Base-by-base conservation (phyloP, 805 yeast genomes). In the Grigorovia jiainica region DNA sequence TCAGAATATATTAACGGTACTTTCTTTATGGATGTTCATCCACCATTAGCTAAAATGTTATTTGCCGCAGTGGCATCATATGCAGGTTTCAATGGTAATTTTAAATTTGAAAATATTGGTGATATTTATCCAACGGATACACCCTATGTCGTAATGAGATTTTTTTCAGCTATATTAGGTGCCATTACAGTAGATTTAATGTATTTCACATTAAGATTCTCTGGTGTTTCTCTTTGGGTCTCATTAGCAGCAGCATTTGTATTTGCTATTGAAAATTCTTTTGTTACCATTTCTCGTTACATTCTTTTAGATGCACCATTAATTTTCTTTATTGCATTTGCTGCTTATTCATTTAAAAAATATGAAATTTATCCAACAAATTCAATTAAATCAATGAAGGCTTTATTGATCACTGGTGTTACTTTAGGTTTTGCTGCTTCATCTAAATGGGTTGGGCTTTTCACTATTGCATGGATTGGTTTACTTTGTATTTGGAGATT, bases 361-460 rank as follows among this genome's bases (percentile, higher is more conserved):
- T 75, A 78, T 56, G 85, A 82, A 63, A 61, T 75, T 43, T 78
- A 73, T 52, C 67, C 68, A 40, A 82, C 95, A n/a, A 74, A 76
- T 53, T 51, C 82, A 15, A 55, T 58, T 34, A 63, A 57, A 18
- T 79, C 89, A 76, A 76, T 60, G 56, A 78, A 72, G 54, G 63
- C 78, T n/a, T 62, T 84, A 50, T 21, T 77, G 23, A 70, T 79
- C n/a, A 71, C 85, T 34, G 84, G 83, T 50, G 58, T 79, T 41
- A 77, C 78, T n/a, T 64, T 83, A 44, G 94, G 92, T 41, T 66
- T 82, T 44, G 82, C 92, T 4, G 64, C 78, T 17, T 74, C 83
- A 19, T 76, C 89, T 25, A 84, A 84, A 62, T 83, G 92, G 92
- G 92, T 83, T 36, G 94, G 94, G 47, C 64, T 83, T 32, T 83